phyloP scores from a whole-genome alignment of 176 grass and related monocot genomes.

The Thinopyrum elongatum region DNA sequence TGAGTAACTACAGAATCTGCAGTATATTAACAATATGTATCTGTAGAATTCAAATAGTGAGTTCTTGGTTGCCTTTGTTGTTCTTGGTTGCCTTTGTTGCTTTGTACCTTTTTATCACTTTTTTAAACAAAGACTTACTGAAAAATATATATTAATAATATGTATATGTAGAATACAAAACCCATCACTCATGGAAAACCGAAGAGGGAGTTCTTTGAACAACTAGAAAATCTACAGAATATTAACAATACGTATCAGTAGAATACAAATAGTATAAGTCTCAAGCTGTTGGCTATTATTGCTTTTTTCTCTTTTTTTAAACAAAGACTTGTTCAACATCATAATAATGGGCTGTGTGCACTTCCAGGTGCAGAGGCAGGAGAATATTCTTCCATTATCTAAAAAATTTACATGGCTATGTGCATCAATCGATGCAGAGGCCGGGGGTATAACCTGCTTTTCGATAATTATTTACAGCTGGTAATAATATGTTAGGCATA shows the following conservation, averaged over 20 bases:
- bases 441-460: background rate
- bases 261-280: background rate
- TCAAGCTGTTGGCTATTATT: background rate
- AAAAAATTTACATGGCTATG: background rate
- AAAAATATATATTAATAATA: background rate
- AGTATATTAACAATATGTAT: background rate
- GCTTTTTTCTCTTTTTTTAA: background rate
- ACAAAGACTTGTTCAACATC: background rate
- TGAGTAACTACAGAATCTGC: background rate
- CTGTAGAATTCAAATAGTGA: background rate
- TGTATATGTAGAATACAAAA: background rate
- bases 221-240: background rate
- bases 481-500: background rate
- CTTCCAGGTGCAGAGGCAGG: background rate
- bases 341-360: background rate
- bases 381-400: background rate
- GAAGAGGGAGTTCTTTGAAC: background rate
- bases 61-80: background rate
- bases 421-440: background rate
- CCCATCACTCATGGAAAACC: background rate
- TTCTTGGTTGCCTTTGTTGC: background rate
- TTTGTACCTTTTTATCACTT: background rate
- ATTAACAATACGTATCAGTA: background rate
- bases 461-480: background rate
- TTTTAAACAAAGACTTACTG: background rate